Percentiles rank a stretch among this genome's conserved stretches.
phyloP scores from a whole-genome alignment of 2,329 filamentous ascomycete genomes.

The Septoria linicola region DNA sequence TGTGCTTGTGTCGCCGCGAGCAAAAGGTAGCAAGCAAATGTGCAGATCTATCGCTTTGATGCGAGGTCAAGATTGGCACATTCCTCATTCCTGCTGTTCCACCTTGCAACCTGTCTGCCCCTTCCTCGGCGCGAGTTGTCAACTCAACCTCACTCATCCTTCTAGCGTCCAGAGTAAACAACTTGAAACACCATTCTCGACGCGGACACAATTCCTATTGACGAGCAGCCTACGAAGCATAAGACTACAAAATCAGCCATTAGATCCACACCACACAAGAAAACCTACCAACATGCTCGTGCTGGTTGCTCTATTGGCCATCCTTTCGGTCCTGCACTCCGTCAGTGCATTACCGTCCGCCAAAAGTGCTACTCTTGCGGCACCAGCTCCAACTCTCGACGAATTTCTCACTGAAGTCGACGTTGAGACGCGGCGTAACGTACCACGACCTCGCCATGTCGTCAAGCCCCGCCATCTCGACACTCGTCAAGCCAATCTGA shows the following conservation, averaged over 20 bases:
- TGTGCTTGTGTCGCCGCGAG: no score
- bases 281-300: background rate
- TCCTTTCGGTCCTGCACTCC: background rate
- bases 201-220: no score
- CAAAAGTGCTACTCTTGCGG: background rate
- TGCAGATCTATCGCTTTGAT: no score
- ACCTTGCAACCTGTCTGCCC: background rate
- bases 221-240: background rate
- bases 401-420: constrained; percentile 11
- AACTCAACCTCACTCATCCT: background rate
- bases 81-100: background rate
- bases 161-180: background rate
- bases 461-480: background rate
- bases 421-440: background rate
- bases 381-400: constrained; percentile 11
- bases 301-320: background rate
- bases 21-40: no score
- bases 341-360: background rate
- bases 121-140: background rate
- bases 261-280: background rate
- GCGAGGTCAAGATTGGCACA: no score
- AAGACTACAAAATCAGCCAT: no score
- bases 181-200: background rate
- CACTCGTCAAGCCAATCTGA: constrained; percentile 5
- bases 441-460: constrained; percentile 1